phyloP scores from a whole-genome alignment of 208 protist genomes.

The Acanthamoeba sp. region DNA sequence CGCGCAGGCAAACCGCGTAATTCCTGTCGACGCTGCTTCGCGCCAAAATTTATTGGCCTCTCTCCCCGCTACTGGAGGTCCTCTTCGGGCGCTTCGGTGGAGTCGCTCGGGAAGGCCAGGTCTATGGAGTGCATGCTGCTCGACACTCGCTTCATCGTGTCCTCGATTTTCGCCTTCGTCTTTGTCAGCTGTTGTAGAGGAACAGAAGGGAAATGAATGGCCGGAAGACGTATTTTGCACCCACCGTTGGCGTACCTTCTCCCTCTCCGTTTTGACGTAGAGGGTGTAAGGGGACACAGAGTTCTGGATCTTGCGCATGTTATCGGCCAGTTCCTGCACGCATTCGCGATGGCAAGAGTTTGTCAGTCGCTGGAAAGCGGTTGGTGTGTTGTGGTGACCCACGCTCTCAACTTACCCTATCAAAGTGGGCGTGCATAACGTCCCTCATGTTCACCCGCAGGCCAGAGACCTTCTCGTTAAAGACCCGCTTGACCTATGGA shows the following conservation, averaged over 20 bases:
- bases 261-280: slow-evolving; percentile 46
- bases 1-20: background rate
- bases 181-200: slow-evolving; percentile 1
- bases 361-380: background rate
- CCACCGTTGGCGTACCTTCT: slow-evolving; percentile 17
- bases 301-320: background rate
- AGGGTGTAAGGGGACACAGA: slow-evolving; percentile 33
- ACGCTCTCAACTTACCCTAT: background rate
- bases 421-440: slow-evolving; percentile 16
- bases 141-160: slow-evolving; percentile 6
- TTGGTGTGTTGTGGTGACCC: no score
- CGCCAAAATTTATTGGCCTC: background rate
- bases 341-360: background rate
- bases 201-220: no score
- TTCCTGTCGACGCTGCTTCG: background rate
- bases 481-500: background rate
- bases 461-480: background rate
- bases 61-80: background rate
- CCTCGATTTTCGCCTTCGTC: slow-evolving; percentile 9
- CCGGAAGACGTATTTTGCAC: no score
- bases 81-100: background rate
- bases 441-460: background rate
- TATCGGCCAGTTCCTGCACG: background rate
- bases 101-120: background rate
- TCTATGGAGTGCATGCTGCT: slow-evolving; percentile 9